These are phyloP conservation scores for Ustilago loliicola DNA, from an alignment of 1,284 basidiomycete genomes.

Conservation along the genomic window DNA sequence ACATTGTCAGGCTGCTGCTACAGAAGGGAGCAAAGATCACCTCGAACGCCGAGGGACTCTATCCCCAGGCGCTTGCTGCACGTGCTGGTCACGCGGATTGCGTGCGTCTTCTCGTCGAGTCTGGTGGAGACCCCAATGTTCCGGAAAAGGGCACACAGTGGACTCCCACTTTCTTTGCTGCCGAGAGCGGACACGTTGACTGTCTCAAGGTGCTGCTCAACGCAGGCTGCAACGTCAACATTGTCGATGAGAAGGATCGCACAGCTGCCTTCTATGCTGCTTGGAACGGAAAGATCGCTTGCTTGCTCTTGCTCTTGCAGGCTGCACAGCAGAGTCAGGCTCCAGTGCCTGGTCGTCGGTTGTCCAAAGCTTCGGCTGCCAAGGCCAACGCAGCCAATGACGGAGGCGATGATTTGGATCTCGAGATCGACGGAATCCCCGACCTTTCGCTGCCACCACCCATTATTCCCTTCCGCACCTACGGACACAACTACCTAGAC, in stretches of 20 bases:
- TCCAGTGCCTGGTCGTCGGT: constrained; percentile 3
- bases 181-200: constrained; percentile 84
- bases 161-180: constrained; percentile 97
- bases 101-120: constrained; percentile 81
- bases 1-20: constrained; percentile 84
- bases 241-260: constrained; percentile 86
- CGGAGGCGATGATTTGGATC: constrained; percentile 58
- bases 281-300: constrained; percentile 90
- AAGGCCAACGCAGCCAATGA: constrained; percentile 22
- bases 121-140: constrained; percentile 73
- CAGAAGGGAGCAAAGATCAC: constrained; percentile 82
- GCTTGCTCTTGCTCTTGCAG: constrained; percentile 72
- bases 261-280: constrained; percentile 93
- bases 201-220: constrained; percentile 84
- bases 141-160: constrained; percentile 95
- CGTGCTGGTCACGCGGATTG: constrained; percentile 89
- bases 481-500: constrained; percentile 76
- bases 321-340: constrained; percentile 53
- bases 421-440: constrained; percentile 85
- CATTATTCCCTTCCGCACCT: constrained; percentile 84
- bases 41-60: constrained; percentile 93
- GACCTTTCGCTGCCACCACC: constrained; percentile 94
- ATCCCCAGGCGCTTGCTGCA: constrained; percentile 97
- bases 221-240: constrained; percentile 81
- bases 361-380: constrained; percentile 25